Evolutionary conservation across 345 rosid genomes (phyloP), one percentile per base, ranked within the genome.

Genomic region (Brassica nigra): DNA sequence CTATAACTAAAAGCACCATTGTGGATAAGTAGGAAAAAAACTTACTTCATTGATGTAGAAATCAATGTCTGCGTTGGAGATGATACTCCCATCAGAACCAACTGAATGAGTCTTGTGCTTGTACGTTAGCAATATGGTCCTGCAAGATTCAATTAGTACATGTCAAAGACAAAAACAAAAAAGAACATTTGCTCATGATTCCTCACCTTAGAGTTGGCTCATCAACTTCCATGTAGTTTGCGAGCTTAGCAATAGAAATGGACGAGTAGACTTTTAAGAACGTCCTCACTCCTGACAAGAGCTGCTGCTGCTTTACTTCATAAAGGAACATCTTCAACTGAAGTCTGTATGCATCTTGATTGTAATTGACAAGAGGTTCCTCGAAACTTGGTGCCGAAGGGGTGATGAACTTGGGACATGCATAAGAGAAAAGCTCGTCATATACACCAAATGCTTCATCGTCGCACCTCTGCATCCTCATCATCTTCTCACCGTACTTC

Each of bases 401-500:
- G 6, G 97, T 93, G 73, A 95, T 95, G 82, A 95, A 95, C 87
- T 95, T 95, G 33, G 99, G 99, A 72, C 99, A 95, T 59, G 99
- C 99, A 82, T 95, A 95, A 1, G 99, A 91, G 90, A 95, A 95
- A 78, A 93, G 96, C 84, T 95, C 99, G 80, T 95, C 99, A 62
- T 88, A 93, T n/a, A 88, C 71, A 23, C 85, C 84, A 80, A 93
- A 93, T 36, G 96, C 97, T 62, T 95, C 99, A 6, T 93, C 97
- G 58, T 95, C 99, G 42, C 52, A 95, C 81, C 97, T 87, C 83
- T 88, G 99, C 96, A 95, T 91, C 80, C 94, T 86, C 77, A 81
- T 76, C 98, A 95, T 95, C 88, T 95, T 95, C 68, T 95, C 99
- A 77, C 99, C 99, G 81, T 95, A 93, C 86, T 95, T 95, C 88